These are phyloP conservation scores for Plasmodium blacklocki DNA, from an alignment of 169 alveolate species.

Conservation along the genomic window DNA sequence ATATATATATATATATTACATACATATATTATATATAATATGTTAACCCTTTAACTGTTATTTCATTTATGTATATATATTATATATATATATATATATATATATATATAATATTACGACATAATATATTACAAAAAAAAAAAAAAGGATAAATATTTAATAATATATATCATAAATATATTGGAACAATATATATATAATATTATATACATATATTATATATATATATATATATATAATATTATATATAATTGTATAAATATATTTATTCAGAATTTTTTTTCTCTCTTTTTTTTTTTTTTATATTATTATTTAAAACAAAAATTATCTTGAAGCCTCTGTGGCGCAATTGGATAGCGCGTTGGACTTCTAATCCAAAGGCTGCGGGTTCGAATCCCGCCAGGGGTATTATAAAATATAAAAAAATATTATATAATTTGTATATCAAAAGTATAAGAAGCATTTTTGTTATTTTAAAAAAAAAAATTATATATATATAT, in stretches of 20 bases:
- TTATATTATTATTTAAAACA: background rate
- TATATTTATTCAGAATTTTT: background rate
- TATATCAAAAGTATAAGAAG: no score
- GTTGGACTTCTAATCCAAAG: constrained; percentile 96
- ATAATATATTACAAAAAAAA: background rate
- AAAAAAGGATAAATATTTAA: background rate
- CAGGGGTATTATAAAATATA: no score
- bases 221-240: no score
- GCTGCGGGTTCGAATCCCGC: constrained; percentile 96
- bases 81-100: no score
- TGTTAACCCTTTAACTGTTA: no score
- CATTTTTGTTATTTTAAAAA: no score
- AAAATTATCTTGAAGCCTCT: constrained; percentile 25
- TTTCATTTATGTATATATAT: no score
- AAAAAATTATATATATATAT: background rate
- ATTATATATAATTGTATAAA: background rate
- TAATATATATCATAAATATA: background rate
- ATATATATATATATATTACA: no score
- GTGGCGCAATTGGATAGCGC: constrained; percentile 96
- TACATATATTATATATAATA: no score
- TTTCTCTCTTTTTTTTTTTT: background rate
- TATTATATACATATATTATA: background rate
- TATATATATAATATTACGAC: no score
- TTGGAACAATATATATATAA: background rate
- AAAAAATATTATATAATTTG: no score